Base-by-base conservation (phyloP, 371 early-diverging fungal genomes). In the Mucor circinelloides region DNA sequence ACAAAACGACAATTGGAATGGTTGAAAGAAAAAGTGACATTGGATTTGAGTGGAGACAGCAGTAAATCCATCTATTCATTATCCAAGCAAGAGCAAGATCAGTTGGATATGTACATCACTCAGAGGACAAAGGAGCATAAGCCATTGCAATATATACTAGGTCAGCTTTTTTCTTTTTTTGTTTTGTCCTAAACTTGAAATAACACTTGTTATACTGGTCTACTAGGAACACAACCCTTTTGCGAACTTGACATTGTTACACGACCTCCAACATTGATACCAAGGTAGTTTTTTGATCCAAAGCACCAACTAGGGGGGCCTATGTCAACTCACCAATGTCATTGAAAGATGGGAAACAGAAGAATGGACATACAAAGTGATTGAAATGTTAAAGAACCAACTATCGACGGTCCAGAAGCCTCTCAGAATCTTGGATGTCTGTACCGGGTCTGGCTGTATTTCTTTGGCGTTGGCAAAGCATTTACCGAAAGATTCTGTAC, bases 401-500 rank as follows among this genome's bases (percentile, higher is more conserved):
- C 46, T 19, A n/a, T 44, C 55, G 38, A 46, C 44, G 6, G 64
- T 23, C 25, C 13, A 6, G 28, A 60, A 59, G 36, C 79, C 72
- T 21, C 75, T 92, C n/a, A 77, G 83, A 34, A 87, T 96, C n/a
- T 73, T 95, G 0, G 97, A 97, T 72, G 69, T 94, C 2, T 95
- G 97, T 67, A 89, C 94, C 2, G 97, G 97, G 0, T 82, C 94
- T 0, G 96, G 96, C 0, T 97, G 97, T 71, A 90, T 97, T 30
- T 86, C 92, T 0, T 80, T 97, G 3, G 85, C 91, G 0, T 78
- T 97, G 42, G 91, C 93, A 0, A 73, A 86, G 17, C 80, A 84
- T n/a, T 72, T 95, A 10, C 76, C 85, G 0, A 60, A 69, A 9
- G 36, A 65, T 6, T 64, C 68, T 1, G 79, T 70, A 0, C 23